These are phyloP conservation scores for Penicillium janthinellum DNA, from an alignment of 2,329 filamentous ascomycete genomes.

Conservation along the genomic window DNA sequence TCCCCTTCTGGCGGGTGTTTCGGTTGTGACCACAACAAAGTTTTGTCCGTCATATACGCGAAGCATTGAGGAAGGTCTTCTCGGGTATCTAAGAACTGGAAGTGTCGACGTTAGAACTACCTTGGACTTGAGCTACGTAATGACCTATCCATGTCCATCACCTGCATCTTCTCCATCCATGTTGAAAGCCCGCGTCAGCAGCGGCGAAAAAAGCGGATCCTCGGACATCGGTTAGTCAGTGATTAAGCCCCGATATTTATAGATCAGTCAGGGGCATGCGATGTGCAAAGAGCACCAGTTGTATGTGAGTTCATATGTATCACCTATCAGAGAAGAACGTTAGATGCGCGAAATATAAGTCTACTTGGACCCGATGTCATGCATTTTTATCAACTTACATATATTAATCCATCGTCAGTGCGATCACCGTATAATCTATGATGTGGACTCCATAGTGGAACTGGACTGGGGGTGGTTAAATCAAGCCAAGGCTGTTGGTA, in stretches of 20 bases:
- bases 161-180: background rate
- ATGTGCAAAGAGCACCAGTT: background rate
- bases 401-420: background rate
- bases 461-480: conserved; percentile 1
- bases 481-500: background rate
- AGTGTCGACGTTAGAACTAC: too few relatives aligned
- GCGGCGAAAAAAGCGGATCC: background rate
- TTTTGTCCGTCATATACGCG: too few relatives aligned
- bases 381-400: background rate
- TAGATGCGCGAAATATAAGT: background rate
- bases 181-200: conserved; percentile 5
- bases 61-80: too few relatives aligned
- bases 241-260: conserved; percentile 9
- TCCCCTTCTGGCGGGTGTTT: background rate
- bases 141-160: background rate
- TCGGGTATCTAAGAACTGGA: too few relatives aligned
- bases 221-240: conserved; percentile 1
- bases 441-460: background rate
- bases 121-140: too few relatives aligned
- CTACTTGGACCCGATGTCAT: background rate
- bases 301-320: background rate
- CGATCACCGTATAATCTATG: background rate
- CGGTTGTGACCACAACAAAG: background rate
- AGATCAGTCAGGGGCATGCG: conserved; percentile 4
- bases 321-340: background rate